Evolutionary conservation across 805 yeast species (phyloP).

Genomic region (Candida caryicola): DNA sequence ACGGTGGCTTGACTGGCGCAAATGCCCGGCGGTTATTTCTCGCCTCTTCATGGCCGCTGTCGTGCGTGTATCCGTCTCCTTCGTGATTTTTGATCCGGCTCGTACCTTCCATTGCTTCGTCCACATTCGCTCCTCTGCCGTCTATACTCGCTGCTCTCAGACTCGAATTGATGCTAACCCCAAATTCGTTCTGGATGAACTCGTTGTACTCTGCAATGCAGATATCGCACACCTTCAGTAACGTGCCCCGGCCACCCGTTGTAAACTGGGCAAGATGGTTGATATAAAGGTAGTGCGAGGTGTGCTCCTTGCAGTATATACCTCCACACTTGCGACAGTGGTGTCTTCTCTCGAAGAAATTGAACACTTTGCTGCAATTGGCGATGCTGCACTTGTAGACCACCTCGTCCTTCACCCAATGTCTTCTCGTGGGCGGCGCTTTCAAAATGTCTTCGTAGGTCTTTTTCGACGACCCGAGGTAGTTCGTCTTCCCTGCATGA

Average conservation of each 20-base stretch:
- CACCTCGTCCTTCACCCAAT: constrained; percentile 71
- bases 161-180: constrained; percentile 22
- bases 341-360: constrained; percentile 75
- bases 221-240: constrained; percentile 66
- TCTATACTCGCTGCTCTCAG: too few relatives aligned
- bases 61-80: too few relatives aligned
- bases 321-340: constrained; percentile 88
- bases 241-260: constrained; percentile 64
- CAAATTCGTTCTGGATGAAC: constrained; percentile 42
- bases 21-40: too few relatives aligned
- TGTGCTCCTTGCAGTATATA: constrained; percentile 69
- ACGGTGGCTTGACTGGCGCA: neutral
- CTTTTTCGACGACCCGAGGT: constrained; percentile 19
- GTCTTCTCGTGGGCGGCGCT: constrained; percentile 53
- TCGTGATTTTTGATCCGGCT: too few relatives aligned
- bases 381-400: constrained; percentile 58
- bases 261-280: constrained; percentile 60
- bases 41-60: too few relatives aligned
- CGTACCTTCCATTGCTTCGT: too few relatives aligned
- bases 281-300: constrained; percentile 53
- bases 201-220: constrained; percentile 64
- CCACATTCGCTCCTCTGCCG: too few relatives aligned
- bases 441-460: constrained; percentile 27
- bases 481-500: constrained; percentile 19
- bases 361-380: constrained; percentile 62